Base-by-base conservation (phyloP, 1,139 yeast species). In the Geotrichum phurueaensis region DNA sequence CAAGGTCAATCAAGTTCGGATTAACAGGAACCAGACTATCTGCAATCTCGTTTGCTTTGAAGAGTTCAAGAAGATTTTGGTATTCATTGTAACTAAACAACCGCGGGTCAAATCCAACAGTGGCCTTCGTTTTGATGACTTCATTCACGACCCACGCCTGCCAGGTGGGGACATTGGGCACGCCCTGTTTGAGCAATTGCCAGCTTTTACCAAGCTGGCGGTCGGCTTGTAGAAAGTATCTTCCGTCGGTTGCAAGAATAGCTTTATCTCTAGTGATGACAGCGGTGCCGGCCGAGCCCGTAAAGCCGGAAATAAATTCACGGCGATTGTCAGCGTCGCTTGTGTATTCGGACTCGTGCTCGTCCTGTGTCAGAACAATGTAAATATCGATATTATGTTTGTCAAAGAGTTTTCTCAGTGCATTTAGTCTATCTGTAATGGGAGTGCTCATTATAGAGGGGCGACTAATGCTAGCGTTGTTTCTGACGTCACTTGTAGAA, bases 221-320 rank as follows among this genome's bases (percentile, higher is more conserved):
- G 31, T 83, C 76, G 1, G 99, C 99, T 75, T 95, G 99, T 66
- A 84, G 82, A 73, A 91, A 95, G 75, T 95, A 95, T 66, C 99
- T 81, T 13, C 97, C 98, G 74, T 95, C 99, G 0, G 99, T 95
- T 12, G 96, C 85, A 67, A 95, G 79, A 3, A 87, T 87, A 39
- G 96, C 94, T 65, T 84, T 79, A 10, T 87, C 87, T 33, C 62
- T 59, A n/a, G 97, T 87, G 51, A 94, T 79, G 51, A 95, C 81
- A 2, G 98, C 99, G 50, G 91, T 81, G 60, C 99, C 99, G 0
- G 98, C 97, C 62, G 96, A 86, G 3, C 99, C 99, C 61, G 89
- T 87, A 76, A 94, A 94, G 0, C 62, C 85, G 29, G 94, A 84
- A 56, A 94, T 88, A 67, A 88, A 92, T 59, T 85, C 83, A 67